phyloP scores from a whole-genome alignment of 345 rosid species.

The Brassica carinata region DNA sequence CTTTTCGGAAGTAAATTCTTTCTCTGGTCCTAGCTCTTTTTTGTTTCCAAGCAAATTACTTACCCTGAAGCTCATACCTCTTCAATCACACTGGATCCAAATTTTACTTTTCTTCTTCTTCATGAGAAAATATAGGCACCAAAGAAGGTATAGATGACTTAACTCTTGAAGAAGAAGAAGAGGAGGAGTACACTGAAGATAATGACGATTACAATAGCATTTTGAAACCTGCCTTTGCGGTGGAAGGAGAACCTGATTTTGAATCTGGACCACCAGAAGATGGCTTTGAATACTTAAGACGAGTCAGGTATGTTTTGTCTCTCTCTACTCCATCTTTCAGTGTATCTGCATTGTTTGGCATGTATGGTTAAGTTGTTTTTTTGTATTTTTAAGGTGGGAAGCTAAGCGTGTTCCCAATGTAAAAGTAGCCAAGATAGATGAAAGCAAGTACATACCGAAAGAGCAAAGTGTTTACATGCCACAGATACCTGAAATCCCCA shows the following conservation, averaged over 20 bases:
- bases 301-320: constrained; percentile 66
- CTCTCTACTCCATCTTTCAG: constrained; percentile 12
- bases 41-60: constrained; percentile 4
- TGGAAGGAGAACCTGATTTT: constrained; percentile 89
- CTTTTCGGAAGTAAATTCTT: background rate
- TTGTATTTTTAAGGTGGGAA: constrained; percentile 71
- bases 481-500: constrained; percentile 74
- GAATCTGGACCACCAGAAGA: constrained; percentile 91
- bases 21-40: background rate
- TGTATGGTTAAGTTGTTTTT: constrained; percentile 23
- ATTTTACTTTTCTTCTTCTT: background rate
- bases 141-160: constrained; percentile 20
- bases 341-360: background rate
- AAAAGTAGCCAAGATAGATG: constrained; percentile 63
- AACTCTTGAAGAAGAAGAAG: constrained; percentile 40
- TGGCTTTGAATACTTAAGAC: constrained; percentile 84
- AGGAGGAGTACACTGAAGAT: constrained; percentile 55
- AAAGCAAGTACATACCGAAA: constrained; percentile 40
- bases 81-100: constrained; percentile 5
- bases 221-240: constrained; percentile 77
- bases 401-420: constrained; percentile 80
- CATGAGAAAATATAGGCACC: constrained; percentile 21
- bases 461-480: constrained; percentile 93
- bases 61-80: background rate
- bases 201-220: constrained; percentile 70